Percentiles rank a stretch among this genome's conserved stretches.
Evolutionary conservation across 2,329 filamentous ascomycete species (phyloP).

Genomic region (Colletotrichum cuscutae): DNA sequence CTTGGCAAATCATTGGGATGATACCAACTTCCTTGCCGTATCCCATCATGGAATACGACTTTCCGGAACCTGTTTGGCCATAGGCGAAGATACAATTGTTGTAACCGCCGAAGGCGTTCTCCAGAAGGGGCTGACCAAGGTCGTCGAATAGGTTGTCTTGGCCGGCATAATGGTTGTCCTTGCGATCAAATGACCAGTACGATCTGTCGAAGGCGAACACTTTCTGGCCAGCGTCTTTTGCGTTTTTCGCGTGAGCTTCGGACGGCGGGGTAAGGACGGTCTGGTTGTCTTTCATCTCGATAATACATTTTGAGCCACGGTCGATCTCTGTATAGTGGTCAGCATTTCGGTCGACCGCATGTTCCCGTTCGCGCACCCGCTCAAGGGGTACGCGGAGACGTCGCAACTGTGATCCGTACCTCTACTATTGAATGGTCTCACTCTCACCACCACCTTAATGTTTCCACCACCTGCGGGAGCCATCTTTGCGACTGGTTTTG

Average conservation of each 20-base stretch:
- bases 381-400: not conserved
- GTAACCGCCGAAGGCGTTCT: constrained; percentile 98
- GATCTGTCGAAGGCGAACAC: constrained; percentile 96
- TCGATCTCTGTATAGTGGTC: constrained; percentile 76
- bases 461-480: constrained; percentile 84
- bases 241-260: constrained; percentile 68
- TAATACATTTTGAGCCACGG: constrained; percentile 92
- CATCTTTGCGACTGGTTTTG: constrained; percentile 55
- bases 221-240: constrained; percentile 79
- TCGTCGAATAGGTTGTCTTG: constrained; percentile 91
- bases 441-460: constrained; percentile 99
- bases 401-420: constrained; percentile 61
- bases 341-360: not conserved
- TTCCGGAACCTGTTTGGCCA: constrained; percentile 97
- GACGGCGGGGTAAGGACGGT: constrained; percentile 84
- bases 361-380: not conserved
- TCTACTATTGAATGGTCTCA: constrained; percentile 94
- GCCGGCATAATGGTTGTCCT: constrained; percentile 84
- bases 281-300: constrained; percentile 94
- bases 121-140: constrained; percentile 87
- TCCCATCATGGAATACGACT: constrained; percentile 99
- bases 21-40: constrained; percentile 96
- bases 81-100: constrained; percentile 99
- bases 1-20: constrained; percentile 95
- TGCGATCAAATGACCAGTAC: constrained; percentile 96